These are phyloP conservation scores for Zygosaccharomyces bisporus DNA, from an alignment of 805 yeast genomes.

Conservation along the genomic window DNA sequence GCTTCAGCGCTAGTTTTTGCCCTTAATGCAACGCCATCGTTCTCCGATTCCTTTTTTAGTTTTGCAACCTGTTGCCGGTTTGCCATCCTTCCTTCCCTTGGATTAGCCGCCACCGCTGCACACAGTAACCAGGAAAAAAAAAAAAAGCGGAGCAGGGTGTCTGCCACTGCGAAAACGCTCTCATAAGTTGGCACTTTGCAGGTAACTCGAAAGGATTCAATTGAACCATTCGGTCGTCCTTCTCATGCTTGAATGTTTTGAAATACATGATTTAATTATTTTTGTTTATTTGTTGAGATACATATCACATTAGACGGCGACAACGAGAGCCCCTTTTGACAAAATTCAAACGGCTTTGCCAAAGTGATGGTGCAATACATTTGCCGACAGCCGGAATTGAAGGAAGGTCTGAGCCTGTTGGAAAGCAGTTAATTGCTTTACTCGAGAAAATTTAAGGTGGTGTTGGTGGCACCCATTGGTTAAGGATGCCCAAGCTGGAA, in stretches of 20 bases:
- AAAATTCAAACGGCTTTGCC: neutral
- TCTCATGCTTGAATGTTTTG: neutral
- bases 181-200: too few relatives aligned
- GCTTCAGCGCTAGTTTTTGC: neutral
- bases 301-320: neutral
- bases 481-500: slow-evolving; percentile 65
- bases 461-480: too few relatives aligned
- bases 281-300: neutral
- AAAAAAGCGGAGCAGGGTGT: too few relatives aligned
- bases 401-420: neutral
- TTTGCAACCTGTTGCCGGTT: neutral
- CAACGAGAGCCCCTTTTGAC: neutral
- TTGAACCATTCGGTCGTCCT: neutral
- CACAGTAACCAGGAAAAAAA: too few relatives aligned
- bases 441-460: neutral
- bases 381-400: neutral
- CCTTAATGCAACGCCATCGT: neutral
- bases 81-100: neutral
- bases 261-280: neutral
- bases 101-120: neutral
- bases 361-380: neutral
- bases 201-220: too few relatives aligned
- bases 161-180: too few relatives aligned
- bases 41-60: neutral
- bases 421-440: neutral